phyloP scores from a whole-genome alignment of 2,329 filamentous ascomycete genomes.

The Nemania abortiva region DNA sequence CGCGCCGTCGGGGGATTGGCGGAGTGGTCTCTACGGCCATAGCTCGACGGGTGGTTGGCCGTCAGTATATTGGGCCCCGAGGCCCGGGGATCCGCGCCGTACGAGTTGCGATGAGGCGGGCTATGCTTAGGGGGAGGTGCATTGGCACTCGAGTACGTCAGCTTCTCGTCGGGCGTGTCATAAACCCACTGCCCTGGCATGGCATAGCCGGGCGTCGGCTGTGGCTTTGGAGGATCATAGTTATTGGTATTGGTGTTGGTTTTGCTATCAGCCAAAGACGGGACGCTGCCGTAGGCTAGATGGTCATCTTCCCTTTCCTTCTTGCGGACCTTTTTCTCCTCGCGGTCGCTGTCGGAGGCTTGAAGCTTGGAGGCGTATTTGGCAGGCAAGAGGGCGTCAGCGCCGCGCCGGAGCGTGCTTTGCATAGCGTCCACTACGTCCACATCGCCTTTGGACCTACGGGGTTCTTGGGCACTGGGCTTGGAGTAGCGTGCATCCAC shows the following conservation, averaged over 20 bases:
- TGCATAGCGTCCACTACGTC: conserved; percentile 47
- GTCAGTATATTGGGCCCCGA: conserved; percentile 57
- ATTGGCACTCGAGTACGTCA: conserved; percentile 50
- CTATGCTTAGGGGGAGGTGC: conserved; percentile 39
- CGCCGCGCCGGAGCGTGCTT: conserved; percentile 47
- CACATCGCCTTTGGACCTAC: conserved; percentile 46
- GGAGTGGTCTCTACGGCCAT: conserved; percentile 56
- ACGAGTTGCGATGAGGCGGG: conserved; percentile 50
- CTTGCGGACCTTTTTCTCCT: conserved; percentile 51
- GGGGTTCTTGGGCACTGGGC: conserved; percentile 26
- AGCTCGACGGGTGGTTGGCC: conserved; percentile 54
- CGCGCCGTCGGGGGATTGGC: conserved; percentile 62
- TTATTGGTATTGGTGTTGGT: conserved; percentile 30
- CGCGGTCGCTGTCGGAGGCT: conserved; percentile 51
- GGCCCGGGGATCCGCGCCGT: conserved; percentile 54
- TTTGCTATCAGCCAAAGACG: conserved; percentile 33
- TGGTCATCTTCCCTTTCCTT: conserved; percentile 59
- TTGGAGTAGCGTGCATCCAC: conserved; percentile 32
- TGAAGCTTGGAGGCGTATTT: conserved; percentile 49
- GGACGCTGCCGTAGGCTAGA: conserved; percentile 62
- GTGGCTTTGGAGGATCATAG: conserved; percentile 16
- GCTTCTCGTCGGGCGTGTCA: conserved; percentile 52
- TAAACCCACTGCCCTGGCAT: conserved; percentile 56
- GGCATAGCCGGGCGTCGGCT: conserved; percentile 50
- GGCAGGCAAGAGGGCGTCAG: conserved; percentile 50